A percentile compares a stretch with the other conserved stretches of the same genome.
Evolutionary conservation across 768 basidiomycete species (phyloP).

Genomic region (Serpula lacrymans): DNA sequence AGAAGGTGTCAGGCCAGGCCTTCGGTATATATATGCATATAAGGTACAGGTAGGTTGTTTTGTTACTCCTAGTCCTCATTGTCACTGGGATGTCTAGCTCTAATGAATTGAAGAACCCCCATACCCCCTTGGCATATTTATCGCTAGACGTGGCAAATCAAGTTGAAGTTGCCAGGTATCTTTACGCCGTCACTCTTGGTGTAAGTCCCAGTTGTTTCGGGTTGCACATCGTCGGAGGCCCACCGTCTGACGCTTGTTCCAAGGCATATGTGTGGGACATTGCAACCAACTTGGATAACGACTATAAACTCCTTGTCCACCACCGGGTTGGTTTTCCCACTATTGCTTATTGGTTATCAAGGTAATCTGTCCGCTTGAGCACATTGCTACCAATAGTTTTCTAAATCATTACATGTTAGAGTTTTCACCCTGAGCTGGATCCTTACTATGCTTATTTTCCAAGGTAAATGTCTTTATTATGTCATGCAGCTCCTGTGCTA

Average conservation of each 20-base stretch:
- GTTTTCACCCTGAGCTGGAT: slow-evolving; percentile 11
- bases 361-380: neutral
- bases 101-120: slow-evolving; percentile 23
- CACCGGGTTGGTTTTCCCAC: slow-evolving; percentile 14
- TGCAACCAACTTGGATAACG: slow-evolving; percentile 15
- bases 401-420: too few species aligned
- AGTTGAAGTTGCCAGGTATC: slow-evolving; percentile 23
- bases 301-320: slow-evolving; percentile 18
- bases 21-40: too few species aligned
- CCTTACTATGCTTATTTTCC: slow-evolving; percentile 12
- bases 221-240: neutral
- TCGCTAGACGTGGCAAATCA: slow-evolving; percentile 23
- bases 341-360: slow-evolving; percentile 20
- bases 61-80: too few species aligned
- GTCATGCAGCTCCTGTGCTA: neutral
- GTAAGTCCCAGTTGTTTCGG: slow-evolving; percentile 10
- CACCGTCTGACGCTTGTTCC: neutral
- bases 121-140: slow-evolving; percentile 29
- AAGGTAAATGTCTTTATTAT: slow-evolving; percentile 11
- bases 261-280: slow-evolving; percentile 30
- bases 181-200: slow-evolving; percentile 22
- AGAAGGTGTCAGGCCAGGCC: too few species aligned
- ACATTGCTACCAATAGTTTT: neutral
- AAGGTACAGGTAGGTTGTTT: too few species aligned
- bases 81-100: too few species aligned